Conservation (phyloP, 495 filamentous ascomycete species). For the Venustampulla echinocandica region DNA sequence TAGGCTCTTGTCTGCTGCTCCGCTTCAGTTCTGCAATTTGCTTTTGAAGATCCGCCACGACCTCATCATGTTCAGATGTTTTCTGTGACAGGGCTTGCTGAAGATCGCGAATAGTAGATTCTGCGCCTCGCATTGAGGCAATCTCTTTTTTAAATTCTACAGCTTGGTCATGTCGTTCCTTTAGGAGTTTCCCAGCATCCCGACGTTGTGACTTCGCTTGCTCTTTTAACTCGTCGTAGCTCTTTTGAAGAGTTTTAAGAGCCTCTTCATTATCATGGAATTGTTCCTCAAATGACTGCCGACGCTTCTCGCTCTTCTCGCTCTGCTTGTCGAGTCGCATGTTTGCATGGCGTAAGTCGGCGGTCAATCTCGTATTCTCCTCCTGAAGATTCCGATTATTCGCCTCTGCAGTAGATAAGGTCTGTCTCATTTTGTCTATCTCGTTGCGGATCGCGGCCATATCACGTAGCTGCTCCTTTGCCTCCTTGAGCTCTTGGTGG, state of each 20-base stretch:
- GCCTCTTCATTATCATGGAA: conserved; percentile 35
- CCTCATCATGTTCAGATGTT: conserved; percentile 8
- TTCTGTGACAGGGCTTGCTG: conserved; percentile 8
- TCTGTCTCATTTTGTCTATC: conserved; percentile 34
- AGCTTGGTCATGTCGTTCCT: conserved; percentile 59
- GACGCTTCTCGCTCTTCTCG: conserved; percentile 33
- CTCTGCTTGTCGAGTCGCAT: conserved; percentile 22
- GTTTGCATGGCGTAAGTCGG: conserved; percentile 28
- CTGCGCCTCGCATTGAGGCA: conserved; percentile 34
- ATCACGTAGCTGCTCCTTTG: conserved; percentile 28
- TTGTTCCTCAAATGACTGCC: conserved; percentile 33
- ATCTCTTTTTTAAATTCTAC: conserved; percentile 51
- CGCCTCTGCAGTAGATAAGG: conserved; percentile 38
- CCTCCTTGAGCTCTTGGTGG: conserved; percentile 39
- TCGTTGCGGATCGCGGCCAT: conserved; percentile 34
- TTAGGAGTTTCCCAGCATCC: conserved; percentile 46
- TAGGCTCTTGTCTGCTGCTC: neutral
- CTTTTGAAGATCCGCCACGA: conserved; percentile 2
- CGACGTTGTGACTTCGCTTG: conserved; percentile 47
- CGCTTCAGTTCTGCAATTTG: conserved; percentile 7
- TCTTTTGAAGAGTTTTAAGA: conserved; percentile 40
- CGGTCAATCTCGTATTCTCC: conserved; percentile 37
- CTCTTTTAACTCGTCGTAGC: conserved; percentile 49
- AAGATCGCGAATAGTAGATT: conserved; percentile 10
- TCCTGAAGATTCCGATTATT: conserved; percentile 32